Evolutionary conservation across 2,329 filamentous ascomycete species (phyloP).

Genomic region (Neurospora sp.): DNA sequence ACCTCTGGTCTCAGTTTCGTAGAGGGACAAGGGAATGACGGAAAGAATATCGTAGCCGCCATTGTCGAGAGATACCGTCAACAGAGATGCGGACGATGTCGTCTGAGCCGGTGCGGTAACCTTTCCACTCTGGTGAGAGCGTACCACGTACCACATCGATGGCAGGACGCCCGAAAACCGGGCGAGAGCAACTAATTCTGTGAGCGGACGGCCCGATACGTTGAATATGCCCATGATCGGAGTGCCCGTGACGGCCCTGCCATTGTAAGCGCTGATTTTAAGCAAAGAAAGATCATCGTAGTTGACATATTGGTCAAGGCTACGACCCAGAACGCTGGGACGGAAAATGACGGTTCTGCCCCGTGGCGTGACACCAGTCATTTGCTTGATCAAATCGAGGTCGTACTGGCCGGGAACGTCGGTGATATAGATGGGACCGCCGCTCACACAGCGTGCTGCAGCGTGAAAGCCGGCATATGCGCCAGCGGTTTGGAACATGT

Average conservation of each 20-base stretch:
- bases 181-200: conserved; percentile 59
- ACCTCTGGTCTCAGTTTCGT: conserved; percentile 35
- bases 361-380: conserved; percentile 63
- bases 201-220: conserved; percentile 49
- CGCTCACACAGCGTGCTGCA: conserved; percentile 78
- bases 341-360: conserved; percentile 73
- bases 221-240: conserved; percentile 83
- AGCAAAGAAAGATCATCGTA: conserved; percentile 67
- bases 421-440: conserved; percentile 90
- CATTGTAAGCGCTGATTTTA: conserved; percentile 71
- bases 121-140: conserved; percentile 58
- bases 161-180: conserved; percentile 62
- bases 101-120: conserved; percentile 43
- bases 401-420: conserved; percentile 80
- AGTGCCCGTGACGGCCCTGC: conserved; percentile 53
- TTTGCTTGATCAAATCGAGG: conserved; percentile 62
- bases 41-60: conserved; percentile 74
- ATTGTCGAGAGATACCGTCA: conserved; percentile 52
- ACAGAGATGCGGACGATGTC: conserved; percentile 35
- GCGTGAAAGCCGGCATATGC: conserved; percentile 76
- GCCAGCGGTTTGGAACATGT: conserved; percentile 58
- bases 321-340: conserved; percentile 63
- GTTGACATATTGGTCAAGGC: conserved; percentile 60
- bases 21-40: conserved; percentile 54
- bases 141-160: conserved; percentile 56